Evolutionary conservation across 2,329 filamentous ascomycete species (phyloP), one percentile per base, ranked within the genome.

Genomic region (Mycosphaerella sp.): DNA sequence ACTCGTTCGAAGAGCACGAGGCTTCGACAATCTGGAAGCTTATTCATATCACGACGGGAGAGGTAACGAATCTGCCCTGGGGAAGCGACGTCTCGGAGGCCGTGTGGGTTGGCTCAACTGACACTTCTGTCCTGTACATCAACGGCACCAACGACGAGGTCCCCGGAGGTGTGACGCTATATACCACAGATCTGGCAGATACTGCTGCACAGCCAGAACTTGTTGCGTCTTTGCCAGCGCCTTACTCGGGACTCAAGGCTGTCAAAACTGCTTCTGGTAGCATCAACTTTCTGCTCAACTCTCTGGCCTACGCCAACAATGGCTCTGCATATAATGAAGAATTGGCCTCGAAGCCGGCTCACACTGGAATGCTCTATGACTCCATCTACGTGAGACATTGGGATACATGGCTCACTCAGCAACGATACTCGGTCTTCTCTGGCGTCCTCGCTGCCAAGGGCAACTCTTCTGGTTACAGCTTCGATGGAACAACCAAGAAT

Each of bases 371-470:
- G 45, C 61, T 80, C 3, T 80, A 79, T 60, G 76, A 75, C 17
- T 75, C 72, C 7, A 68, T 78, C 14, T 79, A 76, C 61, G 77
- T 80, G 10, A 70, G 78, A 36, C 77, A 79, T 59, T 80, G 78
- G 78, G 78, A 80, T 59, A 66, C 71, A 5, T 80, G 76, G 59
- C 65, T 77, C 11, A 71, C 72, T 21, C 72, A 73, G n/a, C 71
- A 79, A 62, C 73, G 70, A 50, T 77, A 76, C 57, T 64, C 76
- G 0, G 73, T 80, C 43, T 80, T 72, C 64, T 75, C 74, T 61
- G 77, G 74, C 23, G 64, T 76, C 38, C 66, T 80, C 32, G 49
- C 31, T 21, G 54, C 47, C 42, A 57, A 55, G 31, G 40, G 41
- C 29, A 48, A 48, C 12, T 39, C 46, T 26, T 56, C 55, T 10